Evolutionary conservation across 1,139 yeast species (phyloP).

Genomic region (Diutina neorugosa): DNA sequence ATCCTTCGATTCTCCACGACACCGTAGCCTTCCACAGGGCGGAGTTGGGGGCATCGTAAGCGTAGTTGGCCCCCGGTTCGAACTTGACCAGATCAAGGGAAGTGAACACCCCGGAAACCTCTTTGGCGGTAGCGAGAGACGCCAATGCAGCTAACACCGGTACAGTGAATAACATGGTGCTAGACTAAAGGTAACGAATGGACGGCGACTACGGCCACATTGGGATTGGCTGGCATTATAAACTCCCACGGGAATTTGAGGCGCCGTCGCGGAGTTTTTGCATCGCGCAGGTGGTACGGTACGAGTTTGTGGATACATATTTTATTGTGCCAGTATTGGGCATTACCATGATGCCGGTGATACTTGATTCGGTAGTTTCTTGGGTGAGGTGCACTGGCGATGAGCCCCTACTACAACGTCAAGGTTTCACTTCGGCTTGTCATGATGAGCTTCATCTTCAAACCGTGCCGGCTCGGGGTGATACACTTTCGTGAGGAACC

Average conservation of each 20-base stretch:
- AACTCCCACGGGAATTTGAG: neutral
- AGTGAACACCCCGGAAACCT: neutral
- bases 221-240: neutral
- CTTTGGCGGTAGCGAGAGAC: neutral
- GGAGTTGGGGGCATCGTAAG: neutral
- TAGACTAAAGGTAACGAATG: neutral
- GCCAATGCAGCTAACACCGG: neutral
- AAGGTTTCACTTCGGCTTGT: neutral
- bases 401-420: too few species aligned
- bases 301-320: neutral
- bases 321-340: neutral
- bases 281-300: neutral
- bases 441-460: neutral
- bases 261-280: neutral
- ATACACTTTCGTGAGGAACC: neutral
- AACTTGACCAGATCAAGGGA: neutral
- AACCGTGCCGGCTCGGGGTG: neutral
- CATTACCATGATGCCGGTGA: neutral
- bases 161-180: neutral
- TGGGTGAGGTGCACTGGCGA: too few species aligned
- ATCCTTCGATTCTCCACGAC: constrained; percentile 15
- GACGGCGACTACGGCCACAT: neutral
- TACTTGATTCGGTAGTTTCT: too few species aligned
- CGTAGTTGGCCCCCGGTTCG: neutral
- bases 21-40: constrained; percentile 15